A percentile compares a stretch with the other conserved stretches of the same genome.
Evolutionary conservation across 2,329 filamentous ascomycete genomes (phyloP).

Genomic region (Aspergillus phoenicis): DNA sequence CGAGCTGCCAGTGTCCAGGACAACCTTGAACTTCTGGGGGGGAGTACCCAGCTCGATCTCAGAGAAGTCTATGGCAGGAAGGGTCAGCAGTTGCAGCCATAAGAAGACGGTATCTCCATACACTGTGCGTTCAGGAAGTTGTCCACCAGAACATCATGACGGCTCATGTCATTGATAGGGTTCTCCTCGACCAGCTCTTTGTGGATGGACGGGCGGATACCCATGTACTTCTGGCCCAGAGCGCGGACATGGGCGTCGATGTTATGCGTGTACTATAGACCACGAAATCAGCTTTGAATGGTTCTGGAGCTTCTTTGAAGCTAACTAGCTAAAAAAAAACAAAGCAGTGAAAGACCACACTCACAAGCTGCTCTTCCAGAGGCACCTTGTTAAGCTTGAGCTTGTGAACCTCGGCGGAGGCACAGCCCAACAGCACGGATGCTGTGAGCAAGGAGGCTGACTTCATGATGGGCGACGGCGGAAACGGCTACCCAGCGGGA

Average conservation of each 20-base stretch:
- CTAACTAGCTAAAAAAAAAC: background rate
- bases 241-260: slow-evolving; percentile 79
- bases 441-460: slow-evolving; percentile 75
- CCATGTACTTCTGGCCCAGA: slow-evolving; percentile 96
- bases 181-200: slow-evolving; percentile 78
- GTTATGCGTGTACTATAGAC: slow-evolving; percentile 68
- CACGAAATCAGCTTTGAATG: slow-evolving; percentile 16
- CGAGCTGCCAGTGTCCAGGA: slow-evolving; percentile 97
- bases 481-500: slow-evolving; percentile 9
- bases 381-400: slow-evolving; percentile 98
- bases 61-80: slow-evolving; percentile 75
- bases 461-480: slow-evolving; percentile 68
- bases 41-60: slow-evolving; percentile 92
- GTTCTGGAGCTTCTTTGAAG: background rate
- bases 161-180: slow-evolving; percentile 64
- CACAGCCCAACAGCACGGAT: slow-evolving; percentile 78
- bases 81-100: slow-evolving; percentile 14
- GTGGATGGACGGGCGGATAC: slow-evolving; percentile 69
- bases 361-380: slow-evolving; percentile 85
- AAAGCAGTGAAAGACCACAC: slow-evolving; percentile 38
- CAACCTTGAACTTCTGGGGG: slow-evolving; percentile 95
- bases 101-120: slow-evolving; percentile 52
- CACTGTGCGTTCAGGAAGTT: slow-evolving; percentile 99
- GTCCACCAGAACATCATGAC: slow-evolving; percentile 82
- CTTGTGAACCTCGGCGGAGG: slow-evolving; percentile 86